Evolutionary conservation across 2,329 filamentous ascomycete genomes (phyloP).

Genomic region (Lachnellula arida): DNA sequence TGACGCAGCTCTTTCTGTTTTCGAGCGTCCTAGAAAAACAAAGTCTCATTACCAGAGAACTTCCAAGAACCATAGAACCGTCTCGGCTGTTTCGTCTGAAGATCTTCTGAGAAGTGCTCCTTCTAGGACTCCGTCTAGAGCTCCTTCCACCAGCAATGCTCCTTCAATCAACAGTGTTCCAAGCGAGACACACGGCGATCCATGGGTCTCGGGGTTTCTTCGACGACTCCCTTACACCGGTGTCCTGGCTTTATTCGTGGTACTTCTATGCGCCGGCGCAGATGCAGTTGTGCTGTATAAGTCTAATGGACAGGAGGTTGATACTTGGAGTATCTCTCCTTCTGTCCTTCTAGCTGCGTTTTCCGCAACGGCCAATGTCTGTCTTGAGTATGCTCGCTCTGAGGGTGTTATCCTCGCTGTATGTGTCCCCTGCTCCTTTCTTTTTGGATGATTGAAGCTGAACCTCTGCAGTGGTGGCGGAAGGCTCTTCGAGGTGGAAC

Average conservation of each 20-base stretch:
- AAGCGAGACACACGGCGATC: background rate
- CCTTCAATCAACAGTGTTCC: background rate
- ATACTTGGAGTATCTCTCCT: background rate
- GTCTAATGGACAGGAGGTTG: background rate
- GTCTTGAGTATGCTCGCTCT: conserved; percentile 1
- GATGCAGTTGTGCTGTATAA: background rate
- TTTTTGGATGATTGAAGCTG: background rate
- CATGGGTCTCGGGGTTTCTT: background rate
- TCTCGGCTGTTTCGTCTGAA: background rate
- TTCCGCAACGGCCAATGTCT: background rate
- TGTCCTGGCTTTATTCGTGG: background rate
- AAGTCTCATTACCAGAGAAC: background rate
- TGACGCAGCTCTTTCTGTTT: background rate
- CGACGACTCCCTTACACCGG: background rate
- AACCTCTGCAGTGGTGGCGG: conserved; percentile 1
- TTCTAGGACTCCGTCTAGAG: background rate
- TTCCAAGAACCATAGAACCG: background rate
- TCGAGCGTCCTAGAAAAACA: background rate
- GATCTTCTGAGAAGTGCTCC: background rate
- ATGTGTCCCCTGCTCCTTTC: background rate
- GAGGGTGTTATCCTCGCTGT: background rate
- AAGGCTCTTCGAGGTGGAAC: conserved; percentile 3
- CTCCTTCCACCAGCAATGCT: too few species aligned
- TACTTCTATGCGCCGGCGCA: conserved; percentile 1
- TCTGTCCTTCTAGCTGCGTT: conserved; percentile 3